These are phyloP conservation scores for Saccharomycopsis babjevae DNA, from an alignment of 805 yeast genomes.

Conservation along the genomic window DNA sequence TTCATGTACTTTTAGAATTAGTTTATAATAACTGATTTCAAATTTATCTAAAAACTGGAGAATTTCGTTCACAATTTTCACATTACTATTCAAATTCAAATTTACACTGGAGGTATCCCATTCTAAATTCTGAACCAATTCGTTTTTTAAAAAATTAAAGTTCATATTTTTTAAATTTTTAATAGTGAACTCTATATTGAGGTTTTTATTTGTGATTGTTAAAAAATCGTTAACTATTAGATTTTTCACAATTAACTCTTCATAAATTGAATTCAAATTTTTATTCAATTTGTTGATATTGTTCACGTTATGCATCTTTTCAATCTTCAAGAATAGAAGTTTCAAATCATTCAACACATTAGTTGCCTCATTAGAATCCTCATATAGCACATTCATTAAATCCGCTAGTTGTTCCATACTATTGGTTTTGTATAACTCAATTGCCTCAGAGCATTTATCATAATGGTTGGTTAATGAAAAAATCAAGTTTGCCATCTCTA, in stretches of 20 bases:
- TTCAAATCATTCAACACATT: slow-evolving; percentile 13
- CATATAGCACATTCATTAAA: slow-evolving; percentile 7
- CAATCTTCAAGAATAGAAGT: slow-evolving; percentile 10
- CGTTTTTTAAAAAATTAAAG: slow-evolving; percentile 13
- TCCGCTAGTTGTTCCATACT: slow-evolving; percentile 4
- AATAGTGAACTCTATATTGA: slow-evolving; percentile 13
- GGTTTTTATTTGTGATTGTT: slow-evolving; percentile 13
- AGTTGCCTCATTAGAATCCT: slow-evolving; percentile 15
- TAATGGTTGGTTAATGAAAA: slow-evolving; percentile 15
- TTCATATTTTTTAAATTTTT: slow-evolving; percentile 7
- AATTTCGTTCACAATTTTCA: not conserved
- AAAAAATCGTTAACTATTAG: slow-evolving; percentile 17
- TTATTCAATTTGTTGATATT: slow-evolving; percentile 6
- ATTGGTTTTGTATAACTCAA: not conserved
- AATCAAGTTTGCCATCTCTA: slow-evolving; percentile 17
- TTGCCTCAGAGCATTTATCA: slow-evolving; percentile 16
- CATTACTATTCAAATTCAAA: slow-evolving; percentile 7
- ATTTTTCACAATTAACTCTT: slow-evolving; percentile 16
- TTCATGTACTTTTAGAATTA: slow-evolving; percentile 9
- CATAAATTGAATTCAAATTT: slow-evolving; percentile 10
- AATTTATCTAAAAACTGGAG: slow-evolving; percentile 11
- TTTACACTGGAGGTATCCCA: slow-evolving; percentile 2
- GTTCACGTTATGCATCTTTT: slow-evolving; percentile 2
- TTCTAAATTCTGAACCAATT: not conserved
- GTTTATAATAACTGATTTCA: slow-evolving; percentile 11